Evolutionary conservation across 345 rosid species (phyloP).

Genomic region (Salix koriyanagi): DNA sequence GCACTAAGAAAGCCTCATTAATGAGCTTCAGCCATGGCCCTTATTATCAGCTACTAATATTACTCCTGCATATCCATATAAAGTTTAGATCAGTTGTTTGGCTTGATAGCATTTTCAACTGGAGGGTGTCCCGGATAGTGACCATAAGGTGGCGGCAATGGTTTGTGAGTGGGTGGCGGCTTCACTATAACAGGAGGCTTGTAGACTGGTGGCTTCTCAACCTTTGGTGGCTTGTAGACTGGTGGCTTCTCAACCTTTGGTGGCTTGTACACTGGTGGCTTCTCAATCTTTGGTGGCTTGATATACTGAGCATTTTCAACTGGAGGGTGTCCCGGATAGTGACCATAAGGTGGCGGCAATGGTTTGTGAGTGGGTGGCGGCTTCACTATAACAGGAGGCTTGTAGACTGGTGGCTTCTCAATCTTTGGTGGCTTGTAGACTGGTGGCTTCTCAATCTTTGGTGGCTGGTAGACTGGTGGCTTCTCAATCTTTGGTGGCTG

Average conservation of each 20-base stretch:
- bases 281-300: no score
- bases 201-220: not conserved
- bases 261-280: no score
- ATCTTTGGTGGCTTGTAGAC: no score
- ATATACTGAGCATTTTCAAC: no score
- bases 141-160: conserved; percentile 1
- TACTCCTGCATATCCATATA: not conserved
- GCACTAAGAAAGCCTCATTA: not conserved
- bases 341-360: no score
- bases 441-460: no score
- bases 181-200: not conserved
- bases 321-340: no score
- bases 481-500: no score
- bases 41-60: conserved; percentile 3
- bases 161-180: not conserved
- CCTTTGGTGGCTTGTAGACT: not conserved
- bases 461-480: not conserved
- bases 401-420: not conserved
- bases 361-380: no score
- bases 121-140: conserved; percentile 5
- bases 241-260: not conserved
- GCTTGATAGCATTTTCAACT: not conserved
- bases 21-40: not conserved
- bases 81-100: not conserved
- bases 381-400: not conserved